These are phyloP conservation scores for Alternaria atra DNA, from an alignment of 2,329 filamentous ascomycete species.

Conservation along the genomic window DNA sequence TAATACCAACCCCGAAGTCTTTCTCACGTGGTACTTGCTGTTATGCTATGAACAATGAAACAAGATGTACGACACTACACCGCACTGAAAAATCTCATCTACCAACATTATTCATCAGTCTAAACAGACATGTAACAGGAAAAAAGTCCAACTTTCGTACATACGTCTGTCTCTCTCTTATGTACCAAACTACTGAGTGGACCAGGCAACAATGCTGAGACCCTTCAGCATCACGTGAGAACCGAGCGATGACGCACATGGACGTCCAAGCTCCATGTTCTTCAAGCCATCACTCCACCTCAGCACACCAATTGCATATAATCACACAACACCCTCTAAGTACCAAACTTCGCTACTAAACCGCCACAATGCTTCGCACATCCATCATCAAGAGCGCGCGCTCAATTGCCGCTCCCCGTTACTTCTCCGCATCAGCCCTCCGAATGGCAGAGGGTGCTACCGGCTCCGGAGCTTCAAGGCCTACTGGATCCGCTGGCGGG, in stretches of 20 bases:
- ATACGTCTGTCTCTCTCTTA: neutral
- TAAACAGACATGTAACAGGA: neutral
- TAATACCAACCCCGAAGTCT: neutral
- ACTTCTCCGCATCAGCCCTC: slow-evolving; percentile 55
- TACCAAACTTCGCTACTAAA: slow-evolving; percentile 19
- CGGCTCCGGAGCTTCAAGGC: slow-evolving; percentile 53
- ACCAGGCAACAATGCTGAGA: slow-evolving; percentile 3
- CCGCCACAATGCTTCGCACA: slow-evolving; percentile 48
- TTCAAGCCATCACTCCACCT: slow-evolving; percentile 38
- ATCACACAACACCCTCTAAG: slow-evolving; percentile 16
- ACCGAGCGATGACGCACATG: slow-evolving; percentile 32
- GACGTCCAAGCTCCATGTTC: slow-evolving; percentile 27
- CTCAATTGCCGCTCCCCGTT: slow-evolving; percentile 48
- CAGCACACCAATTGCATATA: slow-evolving; percentile 27
- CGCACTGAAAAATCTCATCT: neutral
- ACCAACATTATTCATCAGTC: neutral
- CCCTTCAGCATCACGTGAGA: slow-evolving; percentile 19
- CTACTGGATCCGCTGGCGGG: slow-evolving; percentile 51
- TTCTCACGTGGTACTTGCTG: neutral
- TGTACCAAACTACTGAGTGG: neutral
- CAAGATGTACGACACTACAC: neutral
- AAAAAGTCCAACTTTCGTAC: neutral
- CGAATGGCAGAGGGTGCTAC: slow-evolving; percentile 58
- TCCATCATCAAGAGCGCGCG: slow-evolving; percentile 53
- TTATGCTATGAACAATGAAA: neutral